Conservation (phyloP, 2,329 filamentous ascomycete genomes). For the Remersonia thermophila region DNA sequence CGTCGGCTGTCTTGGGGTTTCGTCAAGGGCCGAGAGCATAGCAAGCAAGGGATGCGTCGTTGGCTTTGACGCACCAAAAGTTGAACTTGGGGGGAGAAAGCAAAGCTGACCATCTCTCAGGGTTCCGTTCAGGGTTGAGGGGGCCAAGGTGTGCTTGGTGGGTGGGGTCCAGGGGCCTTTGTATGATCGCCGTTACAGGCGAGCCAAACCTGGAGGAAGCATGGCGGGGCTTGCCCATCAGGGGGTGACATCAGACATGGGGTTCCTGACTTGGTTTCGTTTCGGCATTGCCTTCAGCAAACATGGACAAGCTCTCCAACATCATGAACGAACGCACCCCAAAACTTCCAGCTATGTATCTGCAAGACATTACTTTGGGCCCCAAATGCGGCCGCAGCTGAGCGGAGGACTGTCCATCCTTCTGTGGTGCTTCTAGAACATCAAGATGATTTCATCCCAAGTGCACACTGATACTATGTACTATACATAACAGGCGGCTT, state of each 20-base stretch:
- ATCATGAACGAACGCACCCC: not conserved
- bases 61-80: too few relatives aligned
- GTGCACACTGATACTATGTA: not conserved
- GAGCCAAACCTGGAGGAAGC: not conserved
- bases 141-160: too few relatives aligned
- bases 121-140: too few relatives aligned
- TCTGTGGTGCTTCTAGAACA: not conserved
- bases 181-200: constrained; percentile 11
- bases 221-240: not conserved
- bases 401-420: not conserved
- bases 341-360: not conserved
- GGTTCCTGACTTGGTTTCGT: not conserved
- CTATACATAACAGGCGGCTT: not conserved
- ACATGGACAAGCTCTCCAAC: not conserved
- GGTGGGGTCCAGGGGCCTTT: not conserved
- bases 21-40: too few relatives aligned
- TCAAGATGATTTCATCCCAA: too few relatives aligned
- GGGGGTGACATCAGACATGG: not conserved
- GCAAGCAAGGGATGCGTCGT: too few relatives aligned
- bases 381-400: not conserved
- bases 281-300: not conserved
- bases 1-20: too few relatives aligned
- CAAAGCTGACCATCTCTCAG: too few relatives aligned
- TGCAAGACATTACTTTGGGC: not conserved
- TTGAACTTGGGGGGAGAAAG: too few relatives aligned